A percentile compares a stretch with the other conserved stretches of the same genome.
Conservation (phyloP, 2,329 filamentous ascomycete genomes). For the Aspergillus fijiensis region DNA sequence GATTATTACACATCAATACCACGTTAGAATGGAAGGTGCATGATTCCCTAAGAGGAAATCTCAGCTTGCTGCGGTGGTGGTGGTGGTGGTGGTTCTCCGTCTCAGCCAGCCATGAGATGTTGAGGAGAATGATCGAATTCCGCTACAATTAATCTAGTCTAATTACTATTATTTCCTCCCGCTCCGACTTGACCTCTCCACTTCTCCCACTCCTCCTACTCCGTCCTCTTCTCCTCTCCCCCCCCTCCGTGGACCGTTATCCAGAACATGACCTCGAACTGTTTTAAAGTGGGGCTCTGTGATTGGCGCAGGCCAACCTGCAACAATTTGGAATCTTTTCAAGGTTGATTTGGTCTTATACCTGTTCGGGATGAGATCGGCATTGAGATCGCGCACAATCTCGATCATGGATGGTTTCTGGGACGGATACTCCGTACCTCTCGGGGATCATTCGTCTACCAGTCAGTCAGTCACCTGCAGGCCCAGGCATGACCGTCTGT, state of each 20-base stretch:
- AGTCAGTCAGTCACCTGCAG: not conserved
- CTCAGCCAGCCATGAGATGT: not conserved
- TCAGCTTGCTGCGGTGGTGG: not conserved
- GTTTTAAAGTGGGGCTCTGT: conserved; percentile 21
- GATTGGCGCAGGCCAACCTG: conserved; percentile 19
- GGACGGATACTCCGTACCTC: not conserved
- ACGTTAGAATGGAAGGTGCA: not conserved
- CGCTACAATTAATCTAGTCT: not conserved
- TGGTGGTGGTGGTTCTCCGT: no score
- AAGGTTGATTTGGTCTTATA: conserved; percentile 16
- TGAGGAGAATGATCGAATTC: not conserved
- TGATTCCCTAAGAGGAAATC: not conserved
- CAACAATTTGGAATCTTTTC: conserved; percentile 26
- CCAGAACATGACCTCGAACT: conserved; percentile 14
- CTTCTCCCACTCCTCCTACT: not conserved
- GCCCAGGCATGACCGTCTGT: no score
- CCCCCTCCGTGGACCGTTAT: conserved; percentile 21
- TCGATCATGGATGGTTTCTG: conserved; percentile 3
- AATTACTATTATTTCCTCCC: not conserved
- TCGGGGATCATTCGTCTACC: not conserved
- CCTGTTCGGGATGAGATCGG: conserved; percentile 18
- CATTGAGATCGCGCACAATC: conserved; percentile 16
- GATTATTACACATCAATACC: not conserved
- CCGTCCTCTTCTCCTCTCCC: no score
- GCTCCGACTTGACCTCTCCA: conserved; percentile 13